A percentile compares a stretch with the other conserved stretches of the same genome.
Conservation (phyloP, 2,329 filamentous ascomycete genomes). For the Diaporthe citriasiana region DNA sequence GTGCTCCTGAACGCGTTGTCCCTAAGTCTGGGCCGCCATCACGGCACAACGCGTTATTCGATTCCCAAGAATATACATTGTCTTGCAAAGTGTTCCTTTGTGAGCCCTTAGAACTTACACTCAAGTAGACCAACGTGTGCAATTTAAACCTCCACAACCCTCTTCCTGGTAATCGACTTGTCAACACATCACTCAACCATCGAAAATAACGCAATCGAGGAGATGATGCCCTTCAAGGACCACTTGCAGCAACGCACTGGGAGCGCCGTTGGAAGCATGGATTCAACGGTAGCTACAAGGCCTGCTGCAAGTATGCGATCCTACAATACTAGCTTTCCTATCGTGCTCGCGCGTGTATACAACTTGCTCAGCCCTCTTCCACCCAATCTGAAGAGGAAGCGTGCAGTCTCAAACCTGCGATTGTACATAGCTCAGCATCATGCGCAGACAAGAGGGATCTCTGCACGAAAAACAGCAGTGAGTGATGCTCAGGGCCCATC, state of each 20-base stretch:
- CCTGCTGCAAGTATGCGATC: not conserved
- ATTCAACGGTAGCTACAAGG: not conserved
- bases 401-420: not conserved
- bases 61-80: not conserved
- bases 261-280: not conserved
- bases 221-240: slow-evolving; percentile 18
- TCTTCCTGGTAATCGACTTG: not conserved
- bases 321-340: slow-evolving; percentile 12
- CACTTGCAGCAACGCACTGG: not conserved
- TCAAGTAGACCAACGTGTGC: not conserved
- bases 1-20: not conserved
- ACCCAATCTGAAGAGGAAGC: slow-evolving; percentile 27
- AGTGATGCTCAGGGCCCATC: slow-evolving; percentile 2
- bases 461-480: not conserved
- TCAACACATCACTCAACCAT: not conserved
- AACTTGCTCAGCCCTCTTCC: not conserved
- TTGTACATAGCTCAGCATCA: not conserved
- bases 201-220: not conserved
- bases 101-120: too few species aligned
- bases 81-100: not conserved
- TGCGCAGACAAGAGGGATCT: not conserved
- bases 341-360: slow-evolving; percentile 22
- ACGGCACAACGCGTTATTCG: not conserved
- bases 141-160: not conserved
- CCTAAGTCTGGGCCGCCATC: not conserved